Percentiles rank a stretch among this genome's conserved stretches.
Conservation (phyloP, 2,329 filamentous ascomycete genomes). For the Camptophora hylomeconis region DNA sequence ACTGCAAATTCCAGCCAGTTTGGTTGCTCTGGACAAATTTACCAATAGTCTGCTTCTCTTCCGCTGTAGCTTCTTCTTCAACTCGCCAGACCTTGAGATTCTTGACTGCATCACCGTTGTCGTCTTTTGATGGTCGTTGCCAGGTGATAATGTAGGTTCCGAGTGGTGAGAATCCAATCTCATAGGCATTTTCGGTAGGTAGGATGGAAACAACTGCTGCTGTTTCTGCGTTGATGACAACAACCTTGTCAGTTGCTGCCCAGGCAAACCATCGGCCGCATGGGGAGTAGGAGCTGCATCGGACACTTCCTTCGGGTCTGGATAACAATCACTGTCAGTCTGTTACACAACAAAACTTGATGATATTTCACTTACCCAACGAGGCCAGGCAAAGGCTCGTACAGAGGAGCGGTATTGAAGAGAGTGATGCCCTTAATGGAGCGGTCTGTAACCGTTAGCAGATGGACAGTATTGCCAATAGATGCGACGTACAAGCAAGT, state of each 20-base stretch:
- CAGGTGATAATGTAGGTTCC: constrained; percentile 93
- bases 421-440: constrained; percentile 94
- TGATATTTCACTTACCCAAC: constrained; percentile 30
- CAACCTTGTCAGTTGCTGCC: constrained; percentile 57
- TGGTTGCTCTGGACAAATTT: constrained; percentile 92
- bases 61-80: constrained; percentile 50
- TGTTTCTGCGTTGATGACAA: constrained; percentile 66
- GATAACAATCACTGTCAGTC: constrained; percentile 12
- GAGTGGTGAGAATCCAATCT: constrained; percentile 83
- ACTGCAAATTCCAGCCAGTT: constrained; percentile 94
- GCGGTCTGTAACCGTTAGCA: constrained; percentile 44
- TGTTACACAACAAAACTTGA: constrained; percentile 1
- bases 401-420: constrained; percentile 80
- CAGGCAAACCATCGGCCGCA: constrained; percentile 94
- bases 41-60: constrained; percentile 60
- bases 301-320: constrained; percentile 84
- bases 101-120: constrained; percentile 82
- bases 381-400: constrained; percentile 74
- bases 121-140: constrained; percentile 88
- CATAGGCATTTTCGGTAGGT: constrained; percentile 72
- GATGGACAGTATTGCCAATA: neutral
- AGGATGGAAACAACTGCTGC: constrained; percentile 65
- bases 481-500: constrained; percentile 58
- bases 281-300: constrained; percentile 89
- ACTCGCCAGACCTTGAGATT: constrained; percentile 96